Conservation (phyloP, 2,329 filamentous ascomycete genomes). For the Cladophialophora exuberans region DNA sequence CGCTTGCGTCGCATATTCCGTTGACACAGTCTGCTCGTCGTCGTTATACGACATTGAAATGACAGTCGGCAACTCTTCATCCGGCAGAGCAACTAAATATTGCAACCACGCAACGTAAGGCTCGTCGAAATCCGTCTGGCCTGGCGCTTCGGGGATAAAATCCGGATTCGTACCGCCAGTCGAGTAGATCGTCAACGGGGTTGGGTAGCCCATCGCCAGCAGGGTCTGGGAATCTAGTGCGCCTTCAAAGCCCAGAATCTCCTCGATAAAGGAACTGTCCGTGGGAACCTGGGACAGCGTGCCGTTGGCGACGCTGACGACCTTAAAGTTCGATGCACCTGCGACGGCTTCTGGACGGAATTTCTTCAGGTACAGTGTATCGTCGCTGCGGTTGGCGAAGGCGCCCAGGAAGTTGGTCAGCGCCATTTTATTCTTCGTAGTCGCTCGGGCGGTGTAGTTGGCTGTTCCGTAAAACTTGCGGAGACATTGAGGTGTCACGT, state of each 20-base stretch:
- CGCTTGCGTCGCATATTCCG: not conserved
- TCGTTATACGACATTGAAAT: not conserved
- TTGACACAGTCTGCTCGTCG: not conserved
- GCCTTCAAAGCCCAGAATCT: not conserved
- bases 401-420: not conserved
- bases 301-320: not conserved
- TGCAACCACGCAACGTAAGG: not conserved
- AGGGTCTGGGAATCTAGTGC: not conserved
- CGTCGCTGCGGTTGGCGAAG: not conserved
- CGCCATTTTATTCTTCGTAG: not conserved
- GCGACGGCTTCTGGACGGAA: not conserved
- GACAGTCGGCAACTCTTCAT: not conserved
- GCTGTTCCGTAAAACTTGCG: not conserved
- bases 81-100: not conserved
- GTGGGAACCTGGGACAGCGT: not conserved
- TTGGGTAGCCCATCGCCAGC: not conserved
- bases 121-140: not conserved
- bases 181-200: not conserved
- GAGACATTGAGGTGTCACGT: not conserved
- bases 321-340: not conserved
- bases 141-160: not conserved
- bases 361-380: not conserved
- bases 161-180: not conserved
- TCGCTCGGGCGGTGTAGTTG: not conserved
- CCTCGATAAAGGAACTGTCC: not conserved